Evolutionary conservation across 768 basidiomycete species (phyloP), one percentile per base, ranked within the genome.

Genomic region (Suillus cothurnatus): DNA sequence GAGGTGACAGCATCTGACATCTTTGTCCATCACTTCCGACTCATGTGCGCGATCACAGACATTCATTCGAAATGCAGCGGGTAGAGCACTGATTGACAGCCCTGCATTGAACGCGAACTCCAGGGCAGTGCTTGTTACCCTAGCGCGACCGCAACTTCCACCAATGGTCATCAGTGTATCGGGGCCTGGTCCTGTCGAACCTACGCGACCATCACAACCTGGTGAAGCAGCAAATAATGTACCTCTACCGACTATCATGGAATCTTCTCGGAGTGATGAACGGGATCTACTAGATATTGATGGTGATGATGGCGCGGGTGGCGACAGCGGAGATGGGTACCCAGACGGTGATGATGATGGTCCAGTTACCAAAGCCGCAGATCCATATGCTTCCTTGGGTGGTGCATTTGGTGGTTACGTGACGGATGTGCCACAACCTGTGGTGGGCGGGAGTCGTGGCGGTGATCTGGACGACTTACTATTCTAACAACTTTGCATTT

Each of bases 61-160:
- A 2, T 98, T 98, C 79, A 98, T 98, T 71, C 90, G 96, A 28
- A 90, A 90, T 69, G 93, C 95, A 9, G 84, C 88, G 52, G 91
- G 93, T 47, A 93, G 88, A 72, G 91, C 92, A 31, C 81, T 98
- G 63, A 76, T 81, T 61, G 96, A 98, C 76, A 95, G 92, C 56
- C 94, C 95, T 17, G 96, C 96, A 2, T 81, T 98, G 52, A 97
- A 98, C 73, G 73, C 87, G 0, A 85, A 92, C 66, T 96, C 94
- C 1, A 85, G 90, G 63, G 83, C 87, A 55, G 88, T 88, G 43
- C 82, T 93, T 14, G 84, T 93, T 23, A 84, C 89, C 6, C 74
- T 90, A 21, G 73, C 85, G 49, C 86, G 87, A 36, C 76, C 81
- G 8, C 81, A 81, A 65, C 81, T 86, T 61, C 84, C 85, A 2